Evolutionary conservation across 352 stramenopile genomes (phyloP).

Genomic region (Aphanomyces stellatus): DNA sequence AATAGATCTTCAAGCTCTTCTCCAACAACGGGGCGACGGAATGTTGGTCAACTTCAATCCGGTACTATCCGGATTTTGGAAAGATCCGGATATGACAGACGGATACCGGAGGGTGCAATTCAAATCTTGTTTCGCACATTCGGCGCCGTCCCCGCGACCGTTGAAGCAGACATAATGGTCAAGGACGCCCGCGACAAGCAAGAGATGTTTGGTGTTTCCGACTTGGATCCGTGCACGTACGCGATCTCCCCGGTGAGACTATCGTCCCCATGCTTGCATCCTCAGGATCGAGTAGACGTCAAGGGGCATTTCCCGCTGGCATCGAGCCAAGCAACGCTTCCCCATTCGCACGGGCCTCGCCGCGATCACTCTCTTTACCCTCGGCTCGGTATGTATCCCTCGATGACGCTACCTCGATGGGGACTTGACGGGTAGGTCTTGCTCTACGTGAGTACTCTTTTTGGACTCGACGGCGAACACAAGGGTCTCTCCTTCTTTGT

Average conservation of each 20-base stretch:
- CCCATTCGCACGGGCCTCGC: slow-evolving; percentile 66
- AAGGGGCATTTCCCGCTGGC: slow-evolving; percentile 12
- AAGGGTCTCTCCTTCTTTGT: slow-evolving; percentile 69
- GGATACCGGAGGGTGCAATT: background rate
- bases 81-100: background rate
- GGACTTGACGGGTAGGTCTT: slow-evolving; percentile 25
- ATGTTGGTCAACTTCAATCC: too few relatives aligned
- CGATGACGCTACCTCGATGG: background rate
- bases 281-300: too few relatives aligned
- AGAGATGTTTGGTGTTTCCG: background rate
- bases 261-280: too few relatives aligned
- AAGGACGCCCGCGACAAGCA: slow-evolving; percentile 7
- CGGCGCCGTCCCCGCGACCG: too few relatives aligned
- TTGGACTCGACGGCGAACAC: slow-evolving; percentile 64
- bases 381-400: slow-evolving; percentile 33
- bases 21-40: too few relatives aligned
- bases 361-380: slow-evolving; percentile 51
- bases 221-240: slow-evolving; percentile 4
- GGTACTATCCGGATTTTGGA: too few relatives aligned
- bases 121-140: too few relatives aligned
- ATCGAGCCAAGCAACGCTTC: slow-evolving; percentile 27
- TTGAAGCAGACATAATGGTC: slow-evolving; percentile 6
- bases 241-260: slow-evolving; percentile 10
- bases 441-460: slow-evolving; percentile 64
- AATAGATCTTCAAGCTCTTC: background rate